A percentile compares a stretch with the other conserved stretches of the same genome.
phyloP scores from a whole-genome alignment of 257 asterid genomes.

The Solanum bulbocastanum region DNA sequence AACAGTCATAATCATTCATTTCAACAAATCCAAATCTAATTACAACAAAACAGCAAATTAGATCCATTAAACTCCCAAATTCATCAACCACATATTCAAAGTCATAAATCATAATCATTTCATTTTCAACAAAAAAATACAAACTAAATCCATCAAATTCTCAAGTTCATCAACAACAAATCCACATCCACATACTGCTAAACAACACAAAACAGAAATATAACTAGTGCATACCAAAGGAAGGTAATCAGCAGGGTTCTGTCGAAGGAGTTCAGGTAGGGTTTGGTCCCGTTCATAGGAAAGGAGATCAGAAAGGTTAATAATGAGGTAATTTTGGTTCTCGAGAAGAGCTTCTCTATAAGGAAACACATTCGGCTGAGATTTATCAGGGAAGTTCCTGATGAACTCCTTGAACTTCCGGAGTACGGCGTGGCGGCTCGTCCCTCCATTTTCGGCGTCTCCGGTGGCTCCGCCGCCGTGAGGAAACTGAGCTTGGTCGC shows the following conservation, averaged over 20 bases:
- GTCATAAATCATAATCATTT: not conserved
- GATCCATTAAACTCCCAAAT: not conserved
- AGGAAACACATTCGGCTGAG: slow-evolving; percentile 75
- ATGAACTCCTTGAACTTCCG: slow-evolving; percentile 89
- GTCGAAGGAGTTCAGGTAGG: slow-evolving; percentile 73
- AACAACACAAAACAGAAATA: not conserved
- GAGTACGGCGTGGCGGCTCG: slow-evolving; percentile 68
- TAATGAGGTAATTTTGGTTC: slow-evolving; percentile 56
- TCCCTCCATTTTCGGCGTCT: slow-evolving; percentile 29
- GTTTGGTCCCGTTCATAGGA: slow-evolving; percentile 78
- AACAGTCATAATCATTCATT: not conserved
- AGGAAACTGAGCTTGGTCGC: slow-evolving; percentile 95
- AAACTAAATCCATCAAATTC: not conserved
- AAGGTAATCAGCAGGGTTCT: slow-evolving; percentile 81
- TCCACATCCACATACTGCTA: not conserved
- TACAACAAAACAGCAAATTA: not conserved
- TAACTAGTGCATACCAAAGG: slow-evolving; percentile 47
- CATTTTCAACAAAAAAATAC: not conserved
- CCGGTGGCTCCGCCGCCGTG: slow-evolving; percentile 31
- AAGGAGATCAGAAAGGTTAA: slow-evolving; percentile 77
- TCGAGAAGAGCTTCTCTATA: slow-evolving; percentile 82
- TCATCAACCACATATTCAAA: not conserved
- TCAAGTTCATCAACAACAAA: not conserved
- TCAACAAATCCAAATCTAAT: not conserved
- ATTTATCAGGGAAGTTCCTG: slow-evolving; percentile 65